A percentile compares a stretch with the other conserved stretches of the same genome.
phyloP scores from a whole-genome alignment of 106 monocot genomes.

The Triglochin maritima region DNA sequence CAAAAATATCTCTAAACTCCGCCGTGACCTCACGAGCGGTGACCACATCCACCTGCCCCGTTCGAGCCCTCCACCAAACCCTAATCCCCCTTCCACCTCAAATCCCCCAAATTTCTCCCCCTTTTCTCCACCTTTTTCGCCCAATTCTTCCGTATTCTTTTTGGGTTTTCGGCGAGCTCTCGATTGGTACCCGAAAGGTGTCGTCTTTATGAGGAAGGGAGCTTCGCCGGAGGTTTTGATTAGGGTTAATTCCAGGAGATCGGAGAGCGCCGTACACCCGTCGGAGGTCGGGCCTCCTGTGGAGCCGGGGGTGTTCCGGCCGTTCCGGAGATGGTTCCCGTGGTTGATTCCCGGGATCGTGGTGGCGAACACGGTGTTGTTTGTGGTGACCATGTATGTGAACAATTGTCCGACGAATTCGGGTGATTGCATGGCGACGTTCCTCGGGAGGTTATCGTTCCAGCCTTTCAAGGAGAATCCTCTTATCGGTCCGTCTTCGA shows the following conservation, averaged over 20 bases:
- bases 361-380: constrained; percentile 34
- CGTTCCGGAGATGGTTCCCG: constrained; percentile 37
- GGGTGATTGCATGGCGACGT: constrained; percentile 17
- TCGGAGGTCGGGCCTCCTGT: not conserved
- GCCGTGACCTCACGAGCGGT: no score
- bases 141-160: no score
- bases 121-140: no score
- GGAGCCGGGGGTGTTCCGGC: constrained; percentile 16
- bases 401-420: constrained; percentile 62
- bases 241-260: not conserved
- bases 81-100: no score
- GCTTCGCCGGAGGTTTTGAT: not conserved
- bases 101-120: no score
- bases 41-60: no score
- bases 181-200: no score
- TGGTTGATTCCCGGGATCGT: constrained; percentile 54
- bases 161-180: no score
- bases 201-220: not conserved
- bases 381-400: constrained; percentile 61
- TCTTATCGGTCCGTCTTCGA: constrained; percentile 68
- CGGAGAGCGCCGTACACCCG: constrained; percentile 1
- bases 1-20: no score
- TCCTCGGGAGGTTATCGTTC: constrained; percentile 88
- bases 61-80: no score
- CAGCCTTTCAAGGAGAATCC: constrained; percentile 84